Base-by-base conservation (phyloP, 2,329 filamentous ascomycete species). In the Colletotrichum sp. region DNA sequence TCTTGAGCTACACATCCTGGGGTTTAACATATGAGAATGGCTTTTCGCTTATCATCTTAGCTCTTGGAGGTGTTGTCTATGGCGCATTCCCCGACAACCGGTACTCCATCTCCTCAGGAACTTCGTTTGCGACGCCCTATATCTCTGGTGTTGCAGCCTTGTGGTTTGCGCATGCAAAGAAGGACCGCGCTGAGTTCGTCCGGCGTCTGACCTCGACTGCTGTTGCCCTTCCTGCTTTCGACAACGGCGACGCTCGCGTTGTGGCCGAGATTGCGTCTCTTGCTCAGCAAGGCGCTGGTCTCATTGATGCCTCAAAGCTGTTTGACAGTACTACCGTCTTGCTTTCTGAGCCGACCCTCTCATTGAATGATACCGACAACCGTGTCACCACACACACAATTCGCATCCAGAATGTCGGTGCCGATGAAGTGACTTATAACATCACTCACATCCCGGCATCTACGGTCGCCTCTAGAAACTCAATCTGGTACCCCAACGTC, bases 21-120 rank as follows among this genome's bases (percentile, higher is more conserved):
- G 77, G 77, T 2, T 69, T 75, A 18, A 76, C 76, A 3, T 78
- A 77, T 64, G 77, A 78, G 47, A 77, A 78, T 24, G 76, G 77
- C 67, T 75, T 78, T 34, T 66, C 31, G 11, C 77, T 76, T 0
- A 67, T 70, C 2, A 66, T 78, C 29, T 69, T 73, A 2, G 77
- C 76, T 1, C 77, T 77, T 6, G 77, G 77, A 3, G 77, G 77
- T 1, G 66, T 62, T 7, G 74, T 78, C 1, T 78, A 77, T 63
- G 75, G 77, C 5, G 75, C 76, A 8, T 76, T 71, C 31, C 76
- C 75, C 0, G 70, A 75, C 4, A 75, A 73, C 18, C 27, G 29
- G 9, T 74, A 69, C 31, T 76, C 76, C 31, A 66, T 78, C 33
- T 74, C 73, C 4, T 77, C 76, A 0, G 76, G 76, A 2, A 78